Conservation (phyloP, 2,329 filamentous ascomycete species). For the Claviceps citrina region DNA sequence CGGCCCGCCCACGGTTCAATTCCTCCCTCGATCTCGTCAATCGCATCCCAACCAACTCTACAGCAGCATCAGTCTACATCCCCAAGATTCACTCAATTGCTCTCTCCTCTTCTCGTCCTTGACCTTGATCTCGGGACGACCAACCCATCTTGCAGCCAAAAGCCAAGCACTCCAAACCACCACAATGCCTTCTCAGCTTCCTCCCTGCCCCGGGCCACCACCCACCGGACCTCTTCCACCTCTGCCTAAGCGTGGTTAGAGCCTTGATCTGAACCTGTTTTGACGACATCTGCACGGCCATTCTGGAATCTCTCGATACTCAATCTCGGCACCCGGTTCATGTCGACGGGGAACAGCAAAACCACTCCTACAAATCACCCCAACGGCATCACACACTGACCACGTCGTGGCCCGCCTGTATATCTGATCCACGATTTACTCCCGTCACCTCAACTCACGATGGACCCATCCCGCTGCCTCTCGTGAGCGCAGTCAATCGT, state of each 20-base stretch:
- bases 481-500: too few species aligned
- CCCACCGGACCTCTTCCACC: constrained; percentile 49
- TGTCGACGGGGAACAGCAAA: not conserved
- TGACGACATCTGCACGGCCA: not conserved
- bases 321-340: not conserved
- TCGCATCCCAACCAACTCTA: too few species aligned
- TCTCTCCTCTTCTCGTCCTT: too few species aligned
- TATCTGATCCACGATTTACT: too few species aligned
- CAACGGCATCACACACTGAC: too few species aligned
- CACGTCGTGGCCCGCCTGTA: too few species aligned
- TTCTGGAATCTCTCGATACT: not conserved
- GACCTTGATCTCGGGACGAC: too few species aligned
- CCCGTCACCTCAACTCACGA: too few species aligned
- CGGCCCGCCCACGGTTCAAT: constrained; percentile 10
- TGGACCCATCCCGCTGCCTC: too few species aligned
- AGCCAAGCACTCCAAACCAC: too few species aligned
- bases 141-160: too few species aligned
- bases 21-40: not conserved
- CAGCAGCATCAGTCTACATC: not conserved
- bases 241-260: constrained; percentile 44
- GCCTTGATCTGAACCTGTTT: not conserved
- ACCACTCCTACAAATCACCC: not conserved
- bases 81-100: constrained; percentile 1
- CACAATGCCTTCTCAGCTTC: constrained; percentile 43
- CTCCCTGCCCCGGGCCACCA: constrained; percentile 51